Evolutionary conservation across 2,329 filamentous ascomycete species (phyloP).

Genomic region (Stachybotrys elegans): DNA sequence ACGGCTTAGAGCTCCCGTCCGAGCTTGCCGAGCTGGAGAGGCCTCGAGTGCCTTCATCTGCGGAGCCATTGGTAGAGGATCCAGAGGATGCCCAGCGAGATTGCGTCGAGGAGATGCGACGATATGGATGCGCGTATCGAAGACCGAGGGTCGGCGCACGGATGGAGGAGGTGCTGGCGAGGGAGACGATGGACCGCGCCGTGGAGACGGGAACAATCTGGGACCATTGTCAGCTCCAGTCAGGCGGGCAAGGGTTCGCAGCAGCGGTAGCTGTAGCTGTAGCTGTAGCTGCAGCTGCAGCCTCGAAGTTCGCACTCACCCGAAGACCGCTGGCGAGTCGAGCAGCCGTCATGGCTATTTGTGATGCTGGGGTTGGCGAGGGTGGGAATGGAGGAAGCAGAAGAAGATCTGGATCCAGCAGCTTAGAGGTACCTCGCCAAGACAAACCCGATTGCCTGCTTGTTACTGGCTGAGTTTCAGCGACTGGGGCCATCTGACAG

Average conservation of each 20-base stretch:
- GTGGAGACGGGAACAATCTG: constrained; percentile 10
- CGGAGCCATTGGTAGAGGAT: not conserved
- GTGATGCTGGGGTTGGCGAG: not conserved
- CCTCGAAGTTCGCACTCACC: no score
- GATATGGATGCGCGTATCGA: not conserved
- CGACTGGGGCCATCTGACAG: no score
- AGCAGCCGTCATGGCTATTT: not conserved
- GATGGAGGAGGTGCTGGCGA: constrained; percentile 10
- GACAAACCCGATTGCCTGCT: no score
- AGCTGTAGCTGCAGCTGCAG: no score
- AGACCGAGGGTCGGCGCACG: no score
- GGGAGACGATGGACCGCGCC: constrained; percentile 12
- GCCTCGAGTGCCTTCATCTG: not conserved
- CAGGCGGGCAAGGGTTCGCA: no score
- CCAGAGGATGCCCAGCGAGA: not conserved
- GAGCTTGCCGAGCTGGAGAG: not conserved
- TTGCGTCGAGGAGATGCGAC: not conserved
- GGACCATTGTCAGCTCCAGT: no score
- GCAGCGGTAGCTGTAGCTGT: no score
- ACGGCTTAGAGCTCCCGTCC: constrained; percentile 4
- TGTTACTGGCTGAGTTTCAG: no score
- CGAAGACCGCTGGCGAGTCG: not conserved
- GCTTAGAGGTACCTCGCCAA: no score
- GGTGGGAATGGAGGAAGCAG: not conserved
- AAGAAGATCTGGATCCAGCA: no score